phyloP scores from a whole-genome alignment of 1,284 basidiomycete species.

The Xanthoconium separans region DNA sequence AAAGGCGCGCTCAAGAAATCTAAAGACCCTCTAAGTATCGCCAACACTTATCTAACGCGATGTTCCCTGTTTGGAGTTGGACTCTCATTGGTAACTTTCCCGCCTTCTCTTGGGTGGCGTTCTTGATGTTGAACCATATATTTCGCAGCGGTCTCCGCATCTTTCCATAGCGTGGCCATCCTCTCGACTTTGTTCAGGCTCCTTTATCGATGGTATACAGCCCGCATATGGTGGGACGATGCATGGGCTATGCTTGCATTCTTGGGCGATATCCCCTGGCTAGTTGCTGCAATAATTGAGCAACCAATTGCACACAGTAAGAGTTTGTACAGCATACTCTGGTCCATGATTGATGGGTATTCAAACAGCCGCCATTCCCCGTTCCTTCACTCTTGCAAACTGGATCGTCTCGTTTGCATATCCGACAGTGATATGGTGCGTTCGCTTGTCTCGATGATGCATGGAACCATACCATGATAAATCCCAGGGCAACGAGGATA shows the following conservation, averaged over 20 bases:
- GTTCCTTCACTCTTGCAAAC: conserved; percentile 12
- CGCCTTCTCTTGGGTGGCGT: not conserved
- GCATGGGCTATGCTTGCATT: conserved; percentile 26
- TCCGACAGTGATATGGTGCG: conserved; percentile 24
- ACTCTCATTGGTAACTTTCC: conserved; percentile 12
- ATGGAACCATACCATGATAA: not conserved
- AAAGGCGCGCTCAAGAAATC: not conserved
- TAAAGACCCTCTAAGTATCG: not conserved
- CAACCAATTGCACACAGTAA: conserved; percentile 7
- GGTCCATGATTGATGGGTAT: not conserved
- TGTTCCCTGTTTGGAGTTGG: conserved; percentile 21
- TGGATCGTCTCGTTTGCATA: conserved; percentile 23
- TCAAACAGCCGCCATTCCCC: conserved; percentile 7
- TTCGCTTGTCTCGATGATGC: not conserved
- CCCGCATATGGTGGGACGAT: conserved; percentile 31
- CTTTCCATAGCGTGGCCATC: conserved; percentile 27
- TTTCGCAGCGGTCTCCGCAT: conserved; percentile 13
- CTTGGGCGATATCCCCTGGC: conserved; percentile 17
- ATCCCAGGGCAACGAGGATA: conserved; percentile 24
- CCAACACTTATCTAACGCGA: not conserved
- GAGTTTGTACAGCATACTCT: not conserved
- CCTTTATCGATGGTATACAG: conserved; percentile 16
- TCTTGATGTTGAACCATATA: not conserved
- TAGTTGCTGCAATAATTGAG: conserved; percentile 12
- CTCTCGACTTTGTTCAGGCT: conserved; percentile 24